phyloP scores from a whole-genome alignment of 169 alveolate genomes.

The Eimeria praecox region DNA sequence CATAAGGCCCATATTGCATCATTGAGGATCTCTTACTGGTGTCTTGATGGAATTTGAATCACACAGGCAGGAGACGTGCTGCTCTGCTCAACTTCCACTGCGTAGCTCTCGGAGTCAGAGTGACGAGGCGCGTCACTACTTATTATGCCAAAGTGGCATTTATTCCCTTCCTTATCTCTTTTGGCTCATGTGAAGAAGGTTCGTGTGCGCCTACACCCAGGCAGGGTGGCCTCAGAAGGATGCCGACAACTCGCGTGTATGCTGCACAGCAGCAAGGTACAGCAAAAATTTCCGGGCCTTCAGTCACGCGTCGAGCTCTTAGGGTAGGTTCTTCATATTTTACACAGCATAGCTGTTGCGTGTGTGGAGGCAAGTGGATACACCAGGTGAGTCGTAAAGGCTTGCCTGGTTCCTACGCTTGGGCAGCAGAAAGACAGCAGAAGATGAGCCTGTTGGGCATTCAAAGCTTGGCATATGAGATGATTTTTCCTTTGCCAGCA shows the following conservation, averaged over 20 bases:
- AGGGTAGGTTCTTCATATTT: constrained; percentile 20
- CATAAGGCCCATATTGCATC: too few species aligned
- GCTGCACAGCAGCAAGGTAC: constrained; percentile 29
- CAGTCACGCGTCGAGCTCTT: constrained; percentile 41
- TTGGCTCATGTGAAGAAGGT: constrained; percentile 58
- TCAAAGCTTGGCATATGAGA: not conserved
- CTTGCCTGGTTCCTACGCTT: not conserved
- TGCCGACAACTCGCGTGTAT: constrained; percentile 70
- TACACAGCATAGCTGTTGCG: not conserved
- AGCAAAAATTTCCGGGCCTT: constrained; percentile 13
- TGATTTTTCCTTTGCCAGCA: not conserved
- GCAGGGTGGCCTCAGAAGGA: constrained; percentile 68
- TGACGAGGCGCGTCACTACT: not conserved
- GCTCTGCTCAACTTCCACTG: not conserved
- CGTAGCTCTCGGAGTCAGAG: not conserved
- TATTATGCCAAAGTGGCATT: constrained; percentile 59
- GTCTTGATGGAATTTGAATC: not conserved
- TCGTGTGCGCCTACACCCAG: constrained; percentile 59
- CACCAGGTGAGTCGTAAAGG: not conserved
- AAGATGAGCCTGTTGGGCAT: not conserved
- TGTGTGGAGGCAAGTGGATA: not conserved
- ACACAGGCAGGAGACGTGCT: not conserved
- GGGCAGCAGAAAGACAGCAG: not conserved
- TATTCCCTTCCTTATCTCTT: constrained; percentile 39
- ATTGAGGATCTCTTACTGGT: too few species aligned